Evolutionary conservation across 202 grass and related monocot genomes (phyloP).

Genomic region (Alloteropsis angusta): DNA sequence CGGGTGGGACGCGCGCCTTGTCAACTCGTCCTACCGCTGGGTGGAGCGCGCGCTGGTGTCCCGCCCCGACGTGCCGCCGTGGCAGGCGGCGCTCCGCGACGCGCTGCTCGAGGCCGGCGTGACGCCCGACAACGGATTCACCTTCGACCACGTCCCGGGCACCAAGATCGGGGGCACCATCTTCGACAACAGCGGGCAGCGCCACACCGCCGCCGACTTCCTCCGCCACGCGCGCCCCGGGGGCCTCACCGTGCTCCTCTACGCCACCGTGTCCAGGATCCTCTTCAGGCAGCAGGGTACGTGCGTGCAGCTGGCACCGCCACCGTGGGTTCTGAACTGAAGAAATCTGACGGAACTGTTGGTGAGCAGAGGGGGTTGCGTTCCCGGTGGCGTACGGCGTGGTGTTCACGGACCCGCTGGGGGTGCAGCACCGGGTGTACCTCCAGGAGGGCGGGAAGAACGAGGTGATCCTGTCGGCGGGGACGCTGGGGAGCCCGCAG

Average conservation of each 20-base stretch:
- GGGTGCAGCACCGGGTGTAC: constrained; percentile 51
- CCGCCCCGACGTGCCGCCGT: constrained; percentile 69
- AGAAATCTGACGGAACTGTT: no score
- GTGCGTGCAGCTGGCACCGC: not conserved
- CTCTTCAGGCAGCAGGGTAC: constrained; percentile 53
- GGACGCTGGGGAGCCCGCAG: constrained; percentile 66
- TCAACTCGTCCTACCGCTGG: constrained; percentile 86
- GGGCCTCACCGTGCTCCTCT: constrained; percentile 61
- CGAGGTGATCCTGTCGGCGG: constrained; percentile 66
- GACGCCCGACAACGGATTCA: constrained; percentile 82
- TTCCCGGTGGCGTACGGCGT: constrained; percentile 68
- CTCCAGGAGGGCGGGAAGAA: constrained; percentile 32
- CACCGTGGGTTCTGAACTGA: not conserved
- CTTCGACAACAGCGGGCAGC: constrained; percentile 58
- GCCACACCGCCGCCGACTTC: constrained; percentile 87
- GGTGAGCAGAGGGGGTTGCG: constrained; percentile 31
- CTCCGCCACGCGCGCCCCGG: constrained; percentile 51
- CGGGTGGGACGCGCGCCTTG: constrained; percentile 63
- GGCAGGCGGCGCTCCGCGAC: constrained; percentile 69
- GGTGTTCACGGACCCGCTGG: constrained; percentile 62
- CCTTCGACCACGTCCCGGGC: constrained; percentile 68
- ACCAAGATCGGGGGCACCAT: constrained; percentile 98
- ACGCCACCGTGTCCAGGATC: constrained; percentile 57
- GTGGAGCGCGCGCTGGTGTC: constrained; percentile 75
- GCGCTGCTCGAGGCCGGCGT: constrained; percentile 76